Evolutionary conservation across 129 eudicot species (phyloP), one percentile per base, ranked within the genome.

Genomic region (Chrysanthemum makinoi): DNA sequence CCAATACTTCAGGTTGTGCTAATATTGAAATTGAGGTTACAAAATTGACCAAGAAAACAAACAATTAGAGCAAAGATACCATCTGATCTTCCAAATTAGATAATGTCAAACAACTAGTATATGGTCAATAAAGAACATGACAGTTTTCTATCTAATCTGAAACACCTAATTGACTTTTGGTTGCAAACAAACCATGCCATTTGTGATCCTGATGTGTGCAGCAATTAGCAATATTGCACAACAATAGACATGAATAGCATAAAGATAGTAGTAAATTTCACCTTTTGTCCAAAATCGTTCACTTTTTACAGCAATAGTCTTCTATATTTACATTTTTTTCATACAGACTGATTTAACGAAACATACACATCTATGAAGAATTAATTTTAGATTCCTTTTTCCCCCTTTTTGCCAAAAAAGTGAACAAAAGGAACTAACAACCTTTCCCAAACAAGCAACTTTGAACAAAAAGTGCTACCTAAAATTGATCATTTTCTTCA

Each of bases 201-300:
- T 43, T 24, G 33, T 56, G 44, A 13, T 11, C 64, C 26, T 35
- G 9, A 24, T 55, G 54, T 16, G 43, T 53, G 56, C 16, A 65
- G 39, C 9, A 74, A 15, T 62, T 15, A 46, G 68, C 55, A 64
- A 17, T 74, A 39, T 14, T 55, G 26, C 44, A 55, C 59, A 75
- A 59, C 14, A 18, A n/a, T 58, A 71, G 12, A 71, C n/a, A 22
- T 58, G n/a, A 39, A 57, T 71, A 72, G 68, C 55, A 46, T n/a
- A 60, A 57, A 24, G 46, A 39, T 39, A 39, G 15, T 12, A 14
- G 17, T 1, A 72, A 58, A 5, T 55, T 55, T 16, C 65, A 54
- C 20, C n/a, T 39, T 63, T 51, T 63, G 24, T 19, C 5, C 62
- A 62, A 62, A 52, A 51, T 51, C 43, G 2, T 43, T 71, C 56